Evolutionary conservation across 2,329 filamentous ascomycete species (phyloP).

Genomic region (Cladobotryum mycophilum): DNA sequence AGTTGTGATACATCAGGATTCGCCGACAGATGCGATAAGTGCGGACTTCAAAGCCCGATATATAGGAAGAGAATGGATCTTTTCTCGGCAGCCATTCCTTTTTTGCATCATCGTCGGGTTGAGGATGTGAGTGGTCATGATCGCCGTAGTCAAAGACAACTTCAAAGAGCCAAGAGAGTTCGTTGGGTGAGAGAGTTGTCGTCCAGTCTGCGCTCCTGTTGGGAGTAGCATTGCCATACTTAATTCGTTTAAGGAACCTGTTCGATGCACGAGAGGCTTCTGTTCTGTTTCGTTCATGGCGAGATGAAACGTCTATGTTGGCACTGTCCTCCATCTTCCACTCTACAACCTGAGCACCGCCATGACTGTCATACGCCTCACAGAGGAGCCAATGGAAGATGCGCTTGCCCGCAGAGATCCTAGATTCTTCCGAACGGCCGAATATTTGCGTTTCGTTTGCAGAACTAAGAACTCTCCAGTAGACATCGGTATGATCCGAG

Average conservation of each 20-base stretch:
- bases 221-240: conserved; percentile 16
- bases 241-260: conserved; percentile 16
- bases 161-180: conserved; percentile 24
- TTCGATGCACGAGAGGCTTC: background rate
- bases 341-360: conserved; percentile 18
- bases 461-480: conserved; percentile 16
- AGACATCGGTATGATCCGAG: conserved; percentile 5
- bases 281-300: background rate
- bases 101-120: conserved; percentile 3
- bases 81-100: conserved; percentile 16
- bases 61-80: conserved; percentile 25
- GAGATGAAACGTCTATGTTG: background rate
- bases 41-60: conserved; percentile 25
- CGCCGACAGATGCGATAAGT: conserved; percentile 24
- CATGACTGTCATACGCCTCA: conserved; percentile 16
- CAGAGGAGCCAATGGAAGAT: conserved; percentile 22
- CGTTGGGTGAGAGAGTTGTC: background rate
- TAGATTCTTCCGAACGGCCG: conserved; percentile 7
- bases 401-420: background rate
- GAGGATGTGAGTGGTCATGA: conserved; percentile 18
- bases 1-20: conserved; percentile 30
- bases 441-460: conserved; percentile 13
- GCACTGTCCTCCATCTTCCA: conserved; percentile 14
- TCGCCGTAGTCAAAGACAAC: conserved; percentile 31
- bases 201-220: background rate